phyloP scores from a whole-genome alignment of 768 basidiomycete genomes.

The Naematelia encephala region DNA sequence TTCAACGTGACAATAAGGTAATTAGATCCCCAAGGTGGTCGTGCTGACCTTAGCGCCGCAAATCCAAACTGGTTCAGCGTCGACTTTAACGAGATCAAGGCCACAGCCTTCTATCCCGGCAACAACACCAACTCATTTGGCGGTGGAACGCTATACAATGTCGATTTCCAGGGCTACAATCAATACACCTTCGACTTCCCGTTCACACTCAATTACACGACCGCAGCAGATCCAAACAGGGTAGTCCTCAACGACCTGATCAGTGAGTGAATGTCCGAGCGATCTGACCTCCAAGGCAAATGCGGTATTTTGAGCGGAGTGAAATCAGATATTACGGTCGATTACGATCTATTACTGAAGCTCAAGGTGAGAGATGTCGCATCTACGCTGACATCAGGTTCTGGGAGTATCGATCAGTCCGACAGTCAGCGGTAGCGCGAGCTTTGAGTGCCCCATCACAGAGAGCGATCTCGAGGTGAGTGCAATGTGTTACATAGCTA shows the following conservation, averaged over 20 bases:
- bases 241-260: slow-evolving; percentile 45
- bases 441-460: slow-evolving; percentile 46
- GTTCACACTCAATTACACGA: slow-evolving; percentile 46
- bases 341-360: slow-evolving; percentile 47
- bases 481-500: slow-evolving; percentile 1
- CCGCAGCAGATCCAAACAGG: slow-evolving; percentile 40
- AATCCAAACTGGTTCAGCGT: slow-evolving; percentile 51
- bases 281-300: slow-evolving; percentile 29
- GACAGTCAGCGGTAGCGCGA: slow-evolving; percentile 44
- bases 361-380: slow-evolving; percentile 31
- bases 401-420: slow-evolving; percentile 40
- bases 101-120: slow-evolving; percentile 37
- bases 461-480: slow-evolving; percentile 39
- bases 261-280: slow-evolving; percentile 29
- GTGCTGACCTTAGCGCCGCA: slow-evolving; percentile 20
- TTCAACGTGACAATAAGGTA: slow-evolving; percentile 43
- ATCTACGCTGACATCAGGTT: slow-evolving; percentile 23
- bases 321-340: slow-evolving; percentile 42
- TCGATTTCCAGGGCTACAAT: slow-evolving; percentile 45
- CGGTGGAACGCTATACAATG: slow-evolving; percentile 44
- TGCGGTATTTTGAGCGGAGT: slow-evolving; percentile 34
- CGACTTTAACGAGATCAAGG: slow-evolving; percentile 45
- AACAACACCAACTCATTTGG: slow-evolving; percentile 36
- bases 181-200: slow-evolving; percentile 47
- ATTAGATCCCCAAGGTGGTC: not conserved